A percentile compares a stretch with the other conserved stretches of the same genome.
phyloP scores from a whole-genome alignment of 2,329 filamentous ascomycete genomes.

The Penicillium sp. region DNA sequence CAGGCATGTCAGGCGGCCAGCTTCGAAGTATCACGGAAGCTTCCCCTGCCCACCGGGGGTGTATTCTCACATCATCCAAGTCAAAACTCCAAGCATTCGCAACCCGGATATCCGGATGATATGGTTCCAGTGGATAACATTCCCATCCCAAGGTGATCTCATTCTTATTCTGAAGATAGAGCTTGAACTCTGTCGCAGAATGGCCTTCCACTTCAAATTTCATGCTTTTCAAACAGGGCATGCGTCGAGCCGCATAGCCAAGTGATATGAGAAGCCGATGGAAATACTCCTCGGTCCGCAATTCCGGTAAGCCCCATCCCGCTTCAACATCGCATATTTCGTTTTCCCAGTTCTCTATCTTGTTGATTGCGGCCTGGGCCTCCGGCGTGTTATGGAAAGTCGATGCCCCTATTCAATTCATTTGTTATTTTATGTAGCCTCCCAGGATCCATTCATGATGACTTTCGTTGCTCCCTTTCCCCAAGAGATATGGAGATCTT shows the following conservation, averaged over 20 bases:
- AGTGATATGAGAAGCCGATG: background rate
- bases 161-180: background rate
- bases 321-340: constrained; percentile 3
- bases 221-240: background rate
- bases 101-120: background rate
- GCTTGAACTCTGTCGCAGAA: background rate
- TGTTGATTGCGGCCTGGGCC: background rate
- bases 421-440: background rate
- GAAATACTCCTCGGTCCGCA: constrained; percentile 1
- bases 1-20: background rate
- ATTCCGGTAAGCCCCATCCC: background rate
- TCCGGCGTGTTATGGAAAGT: too few species aligned
- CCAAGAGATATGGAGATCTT: background rate
- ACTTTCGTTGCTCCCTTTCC: too few species aligned
- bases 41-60: background rate
- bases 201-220: background rate
- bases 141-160: background rate
- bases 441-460: too few species aligned
- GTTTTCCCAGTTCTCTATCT: constrained; percentile 3
- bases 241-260: background rate
- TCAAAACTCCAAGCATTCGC: background rate
- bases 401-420: background rate
- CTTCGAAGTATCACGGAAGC: background rate
- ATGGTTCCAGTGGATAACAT: background rate
- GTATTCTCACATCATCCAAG: background rate